A percentile compares a stretch with the other conserved stretches of the same genome.
phyloP scores from a whole-genome alignment of 169 alveolate species.

The Cryptosporidium ubiquitum region DNA sequence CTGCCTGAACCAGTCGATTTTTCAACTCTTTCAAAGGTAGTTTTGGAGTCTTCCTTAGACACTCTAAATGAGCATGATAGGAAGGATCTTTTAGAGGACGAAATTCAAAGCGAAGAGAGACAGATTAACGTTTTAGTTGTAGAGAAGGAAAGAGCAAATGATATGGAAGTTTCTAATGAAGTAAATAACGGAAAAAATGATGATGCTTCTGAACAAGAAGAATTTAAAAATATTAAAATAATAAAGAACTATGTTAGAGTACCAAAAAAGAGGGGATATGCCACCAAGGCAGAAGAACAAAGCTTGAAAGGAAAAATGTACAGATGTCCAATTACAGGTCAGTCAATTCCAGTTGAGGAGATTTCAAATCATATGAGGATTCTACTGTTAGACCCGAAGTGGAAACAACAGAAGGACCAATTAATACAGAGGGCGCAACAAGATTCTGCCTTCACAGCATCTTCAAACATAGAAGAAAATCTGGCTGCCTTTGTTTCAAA shows the following conservation, averaged over 20 bases:
- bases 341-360: conserved; percentile 90
- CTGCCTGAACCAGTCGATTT: conserved; percentile 61
- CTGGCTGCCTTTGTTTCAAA: conserved; percentile 87
- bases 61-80: conserved; percentile 55
- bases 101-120: conserved; percentile 50
- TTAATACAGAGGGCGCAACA: conserved; percentile 87
- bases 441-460: conserved; percentile 88
- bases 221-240: conserved; percentile 81
- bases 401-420: conserved; percentile 92
- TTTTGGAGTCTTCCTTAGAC: conserved; percentile 49
- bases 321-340: conserved; percentile 95
- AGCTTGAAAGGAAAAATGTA: conserved; percentile 80
- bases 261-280: conserved; percentile 78
- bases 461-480: conserved; percentile 88
- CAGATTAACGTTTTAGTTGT: conserved; percentile 65
- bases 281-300: conserved; percentile 72
- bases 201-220: conserved; percentile 83
- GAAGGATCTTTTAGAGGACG: conserved; percentile 70
- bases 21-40: conserved; percentile 51
- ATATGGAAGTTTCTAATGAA: conserved; percentile 63
- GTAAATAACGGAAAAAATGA: neutral
- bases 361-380: conserved; percentile 93
- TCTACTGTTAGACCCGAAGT: conserved; percentile 95
- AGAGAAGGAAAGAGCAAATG: conserved; percentile 60
- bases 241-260: conserved; percentile 83